A percentile compares a stretch with the other conserved stretches of the same genome.
phyloP scores from a whole-genome alignment of 2,329 filamentous ascomycete genomes.

The Aspergillus chevalieri region DNA sequence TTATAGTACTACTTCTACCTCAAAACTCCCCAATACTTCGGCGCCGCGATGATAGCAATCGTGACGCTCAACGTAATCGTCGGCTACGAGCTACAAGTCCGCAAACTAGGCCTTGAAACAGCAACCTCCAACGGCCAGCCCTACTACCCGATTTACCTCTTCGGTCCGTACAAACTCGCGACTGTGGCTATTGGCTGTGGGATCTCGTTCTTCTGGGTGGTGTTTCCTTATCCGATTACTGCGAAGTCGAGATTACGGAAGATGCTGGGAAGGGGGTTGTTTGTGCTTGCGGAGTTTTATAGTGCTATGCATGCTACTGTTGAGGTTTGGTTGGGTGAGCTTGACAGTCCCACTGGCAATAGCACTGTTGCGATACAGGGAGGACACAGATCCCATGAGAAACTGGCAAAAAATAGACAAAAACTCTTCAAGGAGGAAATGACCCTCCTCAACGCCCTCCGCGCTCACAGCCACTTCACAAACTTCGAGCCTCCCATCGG shows the following conservation, averaged over 20 bases:
- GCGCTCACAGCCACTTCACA: conserved; percentile 58
- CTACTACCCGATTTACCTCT: conserved; percentile 63
- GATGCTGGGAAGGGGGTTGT: conserved; percentile 61
- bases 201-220: conserved; percentile 69
- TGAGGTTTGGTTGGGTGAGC: conserved; percentile 52
- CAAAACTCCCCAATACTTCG: conserved; percentile 59
- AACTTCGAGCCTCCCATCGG: conserved; percentile 66
- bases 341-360: conserved; percentile 27
- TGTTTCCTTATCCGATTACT: conserved; percentile 66
- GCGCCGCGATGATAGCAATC: conserved; percentile 54
- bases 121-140: conserved; percentile 57
- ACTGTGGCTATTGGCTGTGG: conserved; percentile 60
- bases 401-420: conserved; percentile 48
- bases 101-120: conserved; percentile 43
- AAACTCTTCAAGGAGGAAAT: conserved; percentile 62
- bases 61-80: conserved; percentile 58
- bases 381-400: conserved; percentile 7
- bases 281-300: conserved; percentile 68
- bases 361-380: neutral
- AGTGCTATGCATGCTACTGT: conserved; percentile 64
- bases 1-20: conserved; percentile 64
- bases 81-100: conserved; percentile 68
- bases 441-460: conserved; percentile 55
- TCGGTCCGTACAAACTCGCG: conserved; percentile 65
- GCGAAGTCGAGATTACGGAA: conserved; percentile 63